phyloP scores from a whole-genome alignment of 179 eudicot species.

The Beta lomatogona region DNA sequence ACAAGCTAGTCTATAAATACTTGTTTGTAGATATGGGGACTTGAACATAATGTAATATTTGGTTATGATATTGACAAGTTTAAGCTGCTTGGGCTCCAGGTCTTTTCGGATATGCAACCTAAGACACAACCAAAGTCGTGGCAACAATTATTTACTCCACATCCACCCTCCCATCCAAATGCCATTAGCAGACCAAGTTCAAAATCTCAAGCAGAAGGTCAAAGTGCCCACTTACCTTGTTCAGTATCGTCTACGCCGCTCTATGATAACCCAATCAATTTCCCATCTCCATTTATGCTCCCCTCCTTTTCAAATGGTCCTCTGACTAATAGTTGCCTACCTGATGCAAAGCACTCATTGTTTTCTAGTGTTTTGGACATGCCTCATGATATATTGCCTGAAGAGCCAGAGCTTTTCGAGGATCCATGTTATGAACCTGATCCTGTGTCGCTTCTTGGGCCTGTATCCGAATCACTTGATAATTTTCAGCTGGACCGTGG shows the following conservation, averaged over 20 bases:
- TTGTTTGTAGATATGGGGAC: neutral
- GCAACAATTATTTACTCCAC: conserved; percentile 85
- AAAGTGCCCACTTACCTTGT: conserved; percentile 45
- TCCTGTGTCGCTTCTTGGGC: conserved; percentile 92
- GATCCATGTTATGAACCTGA: conserved; percentile 97
- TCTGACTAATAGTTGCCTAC: conserved; percentile 45
- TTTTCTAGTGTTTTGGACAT: conserved; percentile 54
- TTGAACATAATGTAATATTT: neutral
- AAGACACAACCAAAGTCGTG: conserved; percentile 77
- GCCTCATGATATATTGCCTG: conserved; percentile 61
- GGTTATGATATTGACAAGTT: conserved; percentile 11
- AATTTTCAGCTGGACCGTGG: conserved; percentile 79
- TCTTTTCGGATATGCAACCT: conserved; percentile 61
- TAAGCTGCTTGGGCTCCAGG: conserved; percentile 48
- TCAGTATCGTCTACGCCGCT: conserved; percentile 48
- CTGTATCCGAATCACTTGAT: conserved; percentile 93
- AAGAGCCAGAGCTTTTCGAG: conserved; percentile 92
- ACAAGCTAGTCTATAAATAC: neutral
- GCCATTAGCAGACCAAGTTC: conserved; percentile 75
- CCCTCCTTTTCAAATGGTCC: conserved; percentile 59
- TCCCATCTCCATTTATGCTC: conserved; percentile 74
- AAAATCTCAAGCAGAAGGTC: conserved; percentile 61
- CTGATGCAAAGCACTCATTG: conserved; percentile 53
- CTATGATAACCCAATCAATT: conserved; percentile 79
- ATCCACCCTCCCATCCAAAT: conserved; percentile 57